A percentile compares a stretch with the other conserved stretches of the same genome.
phyloP scores from a whole-genome alignment of 768 basidiomycete species.

The Tylopilus felleus region DNA sequence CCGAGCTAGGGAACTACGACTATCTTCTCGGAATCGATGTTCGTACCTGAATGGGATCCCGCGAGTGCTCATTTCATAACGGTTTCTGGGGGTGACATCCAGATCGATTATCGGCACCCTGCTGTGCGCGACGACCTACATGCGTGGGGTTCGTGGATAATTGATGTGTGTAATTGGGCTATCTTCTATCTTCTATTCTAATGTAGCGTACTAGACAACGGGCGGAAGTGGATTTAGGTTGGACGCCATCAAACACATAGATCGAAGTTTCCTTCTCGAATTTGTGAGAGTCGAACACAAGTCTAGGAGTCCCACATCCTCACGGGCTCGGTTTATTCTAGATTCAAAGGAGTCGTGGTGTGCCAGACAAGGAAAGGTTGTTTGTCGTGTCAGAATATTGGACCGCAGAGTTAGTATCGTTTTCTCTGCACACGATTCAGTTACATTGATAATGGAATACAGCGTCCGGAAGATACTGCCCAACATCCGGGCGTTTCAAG shows the following conservation, averaged over 20 bases:
- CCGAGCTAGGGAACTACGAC: conserved; percentile 86
- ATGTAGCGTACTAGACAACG: conserved; percentile 47
- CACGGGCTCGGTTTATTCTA: conserved; percentile 21
- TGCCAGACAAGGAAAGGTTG: conserved; percentile 43
- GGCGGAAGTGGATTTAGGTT: conserved; percentile 74
- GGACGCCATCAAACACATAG: conserved; percentile 91
- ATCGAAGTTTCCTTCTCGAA: conserved; percentile 60
- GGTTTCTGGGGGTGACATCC: conserved; percentile 9
- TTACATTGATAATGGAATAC: background rate
- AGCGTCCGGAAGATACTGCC: conserved; percentile 52
- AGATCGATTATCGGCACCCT: conserved; percentile 85
- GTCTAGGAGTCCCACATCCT: background rate
- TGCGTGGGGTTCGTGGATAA: conserved; percentile 77
- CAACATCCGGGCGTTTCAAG: conserved; percentile 59
- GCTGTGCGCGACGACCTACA: conserved; percentile 72
- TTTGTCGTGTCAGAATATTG: conserved; percentile 83
- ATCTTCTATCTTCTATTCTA: background rate
- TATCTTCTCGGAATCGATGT: conserved; percentile 77
- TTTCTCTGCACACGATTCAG: background rate
- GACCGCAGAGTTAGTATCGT: conserved; percentile 56
- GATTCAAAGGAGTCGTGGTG: conserved; percentile 51
- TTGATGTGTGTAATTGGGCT: conserved; percentile 40
- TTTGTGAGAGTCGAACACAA: conserved; percentile 48
- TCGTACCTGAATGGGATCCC: conserved; percentile 18
- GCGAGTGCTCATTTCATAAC: background rate